Evolutionary conservation across 2,329 filamentous ascomycete genomes (phyloP), one percentile per base, ranked within the genome.

Genomic region (Penicillium sp.): DNA sequence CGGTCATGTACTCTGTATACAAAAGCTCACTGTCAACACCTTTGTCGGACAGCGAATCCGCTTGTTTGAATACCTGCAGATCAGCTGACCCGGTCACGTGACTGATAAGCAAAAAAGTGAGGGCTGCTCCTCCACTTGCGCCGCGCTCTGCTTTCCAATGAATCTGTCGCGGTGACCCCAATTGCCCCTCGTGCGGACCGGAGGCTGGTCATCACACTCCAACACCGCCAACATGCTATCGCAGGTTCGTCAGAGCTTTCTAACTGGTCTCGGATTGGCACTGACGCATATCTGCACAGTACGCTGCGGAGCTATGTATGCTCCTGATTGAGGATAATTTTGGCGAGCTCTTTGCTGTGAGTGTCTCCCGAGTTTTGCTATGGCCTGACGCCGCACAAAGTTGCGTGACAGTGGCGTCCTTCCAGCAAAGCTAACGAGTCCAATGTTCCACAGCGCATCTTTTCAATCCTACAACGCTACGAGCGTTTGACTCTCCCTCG

Each of bases 261-360:
- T 33, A 44, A 40, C 42, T 44, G 40, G 58, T 65, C 68, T 38
- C 42, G 46, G 44, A 57, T 56, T 44, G 56, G 44, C 45, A 54
- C 53, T 59, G 54, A 55, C 52, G 45, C 46, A 63, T 54, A 59
- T 62, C 56, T 58, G 58, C 40, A 47, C 28, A 89, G 76, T 81
- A 87, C 69, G 80, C 87, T 60, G 83, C 87, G 65, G 89, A 96
- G 81, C 88, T 97, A 66, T 95, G 89, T 77, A 82, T 86, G 75
- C 83, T 95, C 68, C 81, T 96, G 56, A 86, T 97, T 56, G 84
- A 90, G 67, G 90, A 96, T 68, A 80, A 88, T 52, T 92, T 93
- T 71, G 93, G 93, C 66, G 88, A 95, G 74, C 83, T 97, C 51
- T 89, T 90, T 55, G 89, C 89, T 68, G 92, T 96, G 87, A 65